Evolutionary conservation across 2,329 filamentous ascomycete genomes (phyloP).

Genomic region (Pseudocercospora pini-densiflorae): DNA sequence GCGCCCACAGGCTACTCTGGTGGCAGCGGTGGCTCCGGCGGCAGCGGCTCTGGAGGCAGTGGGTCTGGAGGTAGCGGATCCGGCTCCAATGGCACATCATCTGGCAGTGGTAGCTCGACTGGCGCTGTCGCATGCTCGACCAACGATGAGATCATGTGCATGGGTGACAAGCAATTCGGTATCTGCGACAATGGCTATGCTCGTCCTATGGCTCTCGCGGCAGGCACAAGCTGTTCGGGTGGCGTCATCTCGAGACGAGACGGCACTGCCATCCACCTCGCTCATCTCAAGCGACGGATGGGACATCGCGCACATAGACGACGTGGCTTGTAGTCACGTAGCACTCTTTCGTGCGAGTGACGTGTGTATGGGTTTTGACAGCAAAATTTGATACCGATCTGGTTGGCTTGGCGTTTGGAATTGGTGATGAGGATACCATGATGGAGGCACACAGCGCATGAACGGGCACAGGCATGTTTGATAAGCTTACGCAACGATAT

Average conservation of each 20-base stretch:
- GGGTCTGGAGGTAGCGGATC: no score
- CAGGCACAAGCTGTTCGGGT: conserved; percentile 46
- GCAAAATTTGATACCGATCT: no score
- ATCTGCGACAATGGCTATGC: conserved; percentile 49
- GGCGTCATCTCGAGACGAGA: conserved; percentile 36
- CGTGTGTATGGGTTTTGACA: no score
- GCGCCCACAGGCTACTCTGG: conserved; percentile 17
- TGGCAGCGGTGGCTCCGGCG: conserved; percentile 23
- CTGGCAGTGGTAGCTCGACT: conserved; percentile 18
- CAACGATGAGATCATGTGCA: conserved; percentile 49
- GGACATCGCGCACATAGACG: conserved; percentile 1
- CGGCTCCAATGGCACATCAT: conserved; percentile 10
- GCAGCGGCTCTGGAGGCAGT: conserved; percentile 9
- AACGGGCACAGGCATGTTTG: no score
- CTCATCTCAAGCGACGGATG: no score
- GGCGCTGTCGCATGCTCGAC: conserved; percentile 21
- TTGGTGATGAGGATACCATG: no score
- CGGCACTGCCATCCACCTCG: neutral
- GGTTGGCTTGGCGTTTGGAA: no score
- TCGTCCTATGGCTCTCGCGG: conserved; percentile 44
- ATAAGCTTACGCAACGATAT: no score
- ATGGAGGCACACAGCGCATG: no score
- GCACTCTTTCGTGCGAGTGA: neutral
- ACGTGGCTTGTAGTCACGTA: no score
- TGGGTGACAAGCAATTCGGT: conserved; percentile 46